Conservation (phyloP, 108 stramenopile genomes). For the Nitzschia sp. region DNA sequence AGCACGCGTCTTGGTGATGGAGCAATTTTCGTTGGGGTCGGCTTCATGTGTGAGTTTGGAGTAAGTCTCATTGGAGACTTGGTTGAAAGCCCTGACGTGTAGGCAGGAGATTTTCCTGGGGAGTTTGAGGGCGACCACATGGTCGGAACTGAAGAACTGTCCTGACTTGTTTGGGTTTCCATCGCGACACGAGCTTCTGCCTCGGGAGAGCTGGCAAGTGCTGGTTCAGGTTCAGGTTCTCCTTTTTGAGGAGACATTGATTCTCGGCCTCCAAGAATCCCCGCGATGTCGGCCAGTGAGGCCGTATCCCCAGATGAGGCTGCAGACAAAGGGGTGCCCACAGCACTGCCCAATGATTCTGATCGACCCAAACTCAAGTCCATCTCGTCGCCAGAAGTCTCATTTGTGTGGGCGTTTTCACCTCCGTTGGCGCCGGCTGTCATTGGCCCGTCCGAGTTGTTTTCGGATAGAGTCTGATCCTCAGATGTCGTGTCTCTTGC, state of each 20-base stretch:
- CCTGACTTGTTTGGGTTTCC: no score
- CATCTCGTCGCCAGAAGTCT: neutral
- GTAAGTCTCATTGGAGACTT: slow-evolving; percentile 29
- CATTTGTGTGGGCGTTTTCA: neutral
- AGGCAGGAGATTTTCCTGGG: neutral
- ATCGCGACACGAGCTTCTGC: no score
- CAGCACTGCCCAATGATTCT: neutral
- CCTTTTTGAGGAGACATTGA: neutral
- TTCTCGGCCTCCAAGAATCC: slow-evolving; percentile 6
- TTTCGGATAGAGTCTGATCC: no score
- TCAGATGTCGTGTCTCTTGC: no score
- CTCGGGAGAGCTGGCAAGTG: no score
- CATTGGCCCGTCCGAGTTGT: no score
- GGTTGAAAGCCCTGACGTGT: neutral
- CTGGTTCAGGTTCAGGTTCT: neutral
- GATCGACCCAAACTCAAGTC: neutral
- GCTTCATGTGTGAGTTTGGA: slow-evolving; percentile 29
- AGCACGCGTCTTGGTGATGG: slow-evolving; percentile 37
- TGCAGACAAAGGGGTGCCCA: neutral
- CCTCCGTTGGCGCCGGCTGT: no score
- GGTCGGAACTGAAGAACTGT: no score
- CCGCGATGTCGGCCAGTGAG: slow-evolving; percentile 23
- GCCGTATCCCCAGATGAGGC: slow-evolving; percentile 17
- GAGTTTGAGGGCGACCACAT: no score
- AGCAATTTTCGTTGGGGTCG: slow-evolving; percentile 38